Base-by-base conservation (phyloP, 2,329 filamentous ascomycete species). In the Whalleya microplaca region DNA sequence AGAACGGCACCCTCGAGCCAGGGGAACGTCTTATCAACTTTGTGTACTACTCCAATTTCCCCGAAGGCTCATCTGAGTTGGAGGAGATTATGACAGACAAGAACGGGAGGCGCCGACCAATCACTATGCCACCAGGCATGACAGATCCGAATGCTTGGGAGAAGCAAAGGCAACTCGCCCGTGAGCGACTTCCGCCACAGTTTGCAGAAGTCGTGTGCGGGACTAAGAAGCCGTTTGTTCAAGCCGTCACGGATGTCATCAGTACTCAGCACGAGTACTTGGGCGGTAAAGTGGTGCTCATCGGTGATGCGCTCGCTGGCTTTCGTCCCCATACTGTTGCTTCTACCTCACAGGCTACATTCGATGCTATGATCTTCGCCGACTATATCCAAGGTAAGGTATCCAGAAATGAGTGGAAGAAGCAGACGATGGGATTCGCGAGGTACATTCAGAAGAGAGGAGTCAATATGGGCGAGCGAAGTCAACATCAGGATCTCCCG, bases 311-410 rank as follows among this genome's bases (percentile, higher is more conserved):
- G 1, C 58, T 79, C 1, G 75, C 76, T 0, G 73, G 74, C 0
- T 78, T 80, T 49, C 61, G 78, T 3, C 76, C 78, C 2, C 78
- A 80, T 59, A 75, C 76, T 2, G 77, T 76, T 4, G 71, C 73
- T 2, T 76, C 75, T 21, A 78, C 76, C 1, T 74, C 70, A 9
- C 77, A 80, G 58, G 70, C 69, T 3, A 67, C 73, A 7, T 71
- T 71, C 49, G 70, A 73, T 46, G 72, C 72, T 2, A 72, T 73
- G 72, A 49, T 71, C 0, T 70, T 70, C 19, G 72, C 70, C 1
- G 71, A 73, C 21, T 72, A 72, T 43, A 41, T 75, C 6, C 64
- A 60, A 9, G 72, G 72, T 0, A 68, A 65, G 48, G 51, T 74
- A 3, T 59, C 59, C 2, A 61, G 64, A 20, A 69, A 71, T 8